phyloP scores from a whole-genome alignment of 2,329 filamentous ascomycete genomes.

The Cytospora piceae region DNA sequence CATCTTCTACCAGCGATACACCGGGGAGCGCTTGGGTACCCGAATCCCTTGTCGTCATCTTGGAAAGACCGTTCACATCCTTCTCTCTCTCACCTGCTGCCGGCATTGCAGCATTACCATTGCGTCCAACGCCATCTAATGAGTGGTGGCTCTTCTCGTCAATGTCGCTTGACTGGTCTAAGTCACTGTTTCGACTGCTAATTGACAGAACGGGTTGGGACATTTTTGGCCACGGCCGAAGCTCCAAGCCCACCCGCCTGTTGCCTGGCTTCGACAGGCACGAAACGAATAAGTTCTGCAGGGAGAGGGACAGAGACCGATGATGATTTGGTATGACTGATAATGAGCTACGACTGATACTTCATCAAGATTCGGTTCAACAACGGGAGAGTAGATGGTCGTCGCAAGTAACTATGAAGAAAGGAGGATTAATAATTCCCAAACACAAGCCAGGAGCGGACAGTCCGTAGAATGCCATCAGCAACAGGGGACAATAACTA shows the following conservation, averaged over 20 bases:
- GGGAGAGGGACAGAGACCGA: not conserved
- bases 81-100: slow-evolving; percentile 9
- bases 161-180: slow-evolving; percentile 4
- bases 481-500: not conserved
- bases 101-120: not conserved
- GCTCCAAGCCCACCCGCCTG: not conserved
- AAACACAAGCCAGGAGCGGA: not conserved
- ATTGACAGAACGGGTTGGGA: not conserved
- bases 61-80: not conserved
- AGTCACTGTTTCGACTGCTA: slow-evolving; percentile 5
- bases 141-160: not conserved
- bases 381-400: not conserved
- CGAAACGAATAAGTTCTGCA: not conserved
- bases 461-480: not conserved
- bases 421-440: not conserved
- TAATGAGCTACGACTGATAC: not conserved
- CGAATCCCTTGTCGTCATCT: slow-evolving; percentile 3
- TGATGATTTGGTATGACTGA: no score
- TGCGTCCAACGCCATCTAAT: not conserved
- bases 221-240: not conserved
- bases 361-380: not conserved
- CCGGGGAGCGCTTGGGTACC: slow-evolving; percentile 17
- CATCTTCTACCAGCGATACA: slow-evolving; percentile 6
- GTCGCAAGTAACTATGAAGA: not conserved
- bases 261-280: not conserved